Percentiles rank a stretch among this genome's conserved stretches.
Evolutionary conservation across 106 monocot species (phyloP).

Genomic region (Alisma plantagoaquatica): DNA sequence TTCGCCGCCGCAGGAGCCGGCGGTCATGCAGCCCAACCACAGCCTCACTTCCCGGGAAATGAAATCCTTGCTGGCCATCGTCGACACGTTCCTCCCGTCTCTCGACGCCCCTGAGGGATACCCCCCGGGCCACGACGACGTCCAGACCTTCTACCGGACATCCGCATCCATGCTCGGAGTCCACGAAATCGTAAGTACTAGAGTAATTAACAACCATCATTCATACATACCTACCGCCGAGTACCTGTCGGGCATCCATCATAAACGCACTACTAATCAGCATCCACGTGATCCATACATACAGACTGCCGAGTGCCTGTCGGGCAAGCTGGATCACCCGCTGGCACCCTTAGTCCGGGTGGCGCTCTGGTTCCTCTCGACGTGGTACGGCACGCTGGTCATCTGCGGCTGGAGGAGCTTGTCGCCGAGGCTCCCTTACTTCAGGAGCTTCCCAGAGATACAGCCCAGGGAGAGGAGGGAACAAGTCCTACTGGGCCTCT

Average conservation of each 20-base stretch:
- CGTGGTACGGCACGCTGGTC: constrained; percentile 55
- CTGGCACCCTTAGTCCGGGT: constrained; percentile 13
- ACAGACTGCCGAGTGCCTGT: constrained; percentile 17
- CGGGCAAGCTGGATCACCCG: constrained; percentile 20
- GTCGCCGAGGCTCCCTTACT: constrained; percentile 39
- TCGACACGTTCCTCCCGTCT: neutral
- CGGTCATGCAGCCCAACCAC: neutral
- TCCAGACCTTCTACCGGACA: neutral
- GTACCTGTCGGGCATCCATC: no score
- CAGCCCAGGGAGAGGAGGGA: constrained; percentile 23
- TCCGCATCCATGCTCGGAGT: neutral
- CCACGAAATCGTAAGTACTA: neutral
- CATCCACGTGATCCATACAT: no score
- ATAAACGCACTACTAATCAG: no score
- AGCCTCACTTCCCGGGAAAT: neutral
- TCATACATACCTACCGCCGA: no score
- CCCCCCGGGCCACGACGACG: neutral
- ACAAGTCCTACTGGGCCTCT: constrained; percentile 34
- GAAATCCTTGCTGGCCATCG: neutral
- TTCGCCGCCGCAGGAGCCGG: no score
- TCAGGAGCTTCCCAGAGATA: constrained; percentile 33
- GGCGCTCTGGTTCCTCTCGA: constrained; percentile 39
- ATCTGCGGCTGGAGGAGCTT: constrained; percentile 40
- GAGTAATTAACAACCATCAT: no score
- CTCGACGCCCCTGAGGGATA: neutral